Conservation (phyloP, 2,329 filamentous ascomycete species). For the Ilyonectria mors-panacis region DNA sequence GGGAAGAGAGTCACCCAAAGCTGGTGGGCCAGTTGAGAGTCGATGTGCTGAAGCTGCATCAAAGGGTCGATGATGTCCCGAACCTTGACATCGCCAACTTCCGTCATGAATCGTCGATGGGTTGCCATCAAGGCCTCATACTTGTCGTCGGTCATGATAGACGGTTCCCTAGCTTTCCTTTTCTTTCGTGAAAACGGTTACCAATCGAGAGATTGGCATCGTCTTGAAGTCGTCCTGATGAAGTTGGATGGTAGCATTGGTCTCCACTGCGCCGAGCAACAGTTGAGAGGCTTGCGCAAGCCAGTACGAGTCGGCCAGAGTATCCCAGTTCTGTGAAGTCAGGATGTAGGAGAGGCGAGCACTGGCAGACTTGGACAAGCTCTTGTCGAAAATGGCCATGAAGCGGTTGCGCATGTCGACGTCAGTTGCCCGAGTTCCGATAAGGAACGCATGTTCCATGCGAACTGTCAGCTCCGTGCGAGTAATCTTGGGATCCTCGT, state of each 20-base stretch:
- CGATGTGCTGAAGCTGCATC: slow-evolving; percentile 91
- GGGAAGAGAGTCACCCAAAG: slow-evolving; percentile 95
- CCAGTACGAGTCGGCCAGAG: slow-evolving; percentile 95
- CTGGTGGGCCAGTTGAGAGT: slow-evolving; percentile 84
- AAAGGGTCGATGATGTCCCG: slow-evolving; percentile 92
- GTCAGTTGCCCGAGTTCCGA: slow-evolving; percentile 92
- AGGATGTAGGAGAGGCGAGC: slow-evolving; percentile 92
- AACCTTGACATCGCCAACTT: slow-evolving; percentile 88
- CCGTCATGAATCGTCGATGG: slow-evolving; percentile 86
- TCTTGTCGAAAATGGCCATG: slow-evolving; percentile 96
- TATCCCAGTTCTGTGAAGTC: slow-evolving; percentile 96
- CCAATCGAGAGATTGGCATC: slow-evolving; percentile 80
- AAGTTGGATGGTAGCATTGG: slow-evolving; percentile 83
- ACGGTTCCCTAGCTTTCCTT: slow-evolving; percentile 75
- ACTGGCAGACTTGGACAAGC: slow-evolving; percentile 91
- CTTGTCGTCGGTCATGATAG: slow-evolving; percentile 84
- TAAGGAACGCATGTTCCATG: slow-evolving; percentile 98
- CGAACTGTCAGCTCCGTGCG: slow-evolving; percentile 95
- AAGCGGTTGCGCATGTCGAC: slow-evolving; percentile 98
- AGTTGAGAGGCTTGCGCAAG: slow-evolving; percentile 94
- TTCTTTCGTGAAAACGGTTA: slow-evolving; percentile 82
- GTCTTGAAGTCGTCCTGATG: slow-evolving; percentile 88
- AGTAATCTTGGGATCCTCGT: slow-evolving; percentile 96
- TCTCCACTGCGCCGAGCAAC: slow-evolving; percentile 90
- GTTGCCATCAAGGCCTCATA: slow-evolving; percentile 84